A percentile compares a stretch with the other conserved stretches of the same genome.
Conservation (phyloP, 768 basidiomycete species). For the Leccinum aurantiacum region DNA sequence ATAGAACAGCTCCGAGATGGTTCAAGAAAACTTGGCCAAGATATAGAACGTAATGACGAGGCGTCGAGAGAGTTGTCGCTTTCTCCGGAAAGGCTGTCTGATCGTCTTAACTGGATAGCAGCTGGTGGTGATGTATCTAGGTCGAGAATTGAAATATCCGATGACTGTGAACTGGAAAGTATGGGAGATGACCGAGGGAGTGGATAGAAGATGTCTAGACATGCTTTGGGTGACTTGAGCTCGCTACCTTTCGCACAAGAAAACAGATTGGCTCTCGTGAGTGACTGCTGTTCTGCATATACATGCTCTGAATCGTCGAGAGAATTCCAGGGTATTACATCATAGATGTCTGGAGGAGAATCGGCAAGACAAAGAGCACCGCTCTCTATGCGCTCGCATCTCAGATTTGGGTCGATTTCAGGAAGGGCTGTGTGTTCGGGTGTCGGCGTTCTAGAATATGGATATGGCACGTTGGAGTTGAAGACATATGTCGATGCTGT, state of each 20-base stretch:
- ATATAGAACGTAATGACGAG: not conserved
- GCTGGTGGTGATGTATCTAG: conserved; percentile 27
- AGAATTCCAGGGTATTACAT: not conserved
- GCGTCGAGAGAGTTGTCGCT: not conserved
- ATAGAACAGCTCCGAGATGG: not conserved
- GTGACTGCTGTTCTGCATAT: conserved; percentile 1
- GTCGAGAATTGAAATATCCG: conserved; percentile 18
- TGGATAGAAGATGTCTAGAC: not conserved
- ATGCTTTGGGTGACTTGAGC: not conserved
- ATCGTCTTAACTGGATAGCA: conserved; percentile 1
- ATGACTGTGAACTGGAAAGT: conserved; percentile 13
- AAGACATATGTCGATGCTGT: not conserved
- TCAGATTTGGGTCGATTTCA: not conserved
- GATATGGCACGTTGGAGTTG: not conserved
- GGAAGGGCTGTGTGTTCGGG: no score
- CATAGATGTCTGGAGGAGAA: not conserved
- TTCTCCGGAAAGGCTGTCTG: not conserved
- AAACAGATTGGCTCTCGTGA: not conserved
- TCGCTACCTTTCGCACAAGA: not conserved
- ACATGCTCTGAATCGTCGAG: conserved; percentile 8
- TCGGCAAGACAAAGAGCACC: not conserved
- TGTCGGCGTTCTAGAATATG: not conserved
- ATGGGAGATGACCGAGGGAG: conserved; percentile 29
- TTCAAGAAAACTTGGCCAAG: not conserved
- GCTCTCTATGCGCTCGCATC: not conserved